These are phyloP conservation scores for Peronospora farinosa DNA, from an alignment of 352 stramenopile species.

Conservation along the genomic window DNA sequence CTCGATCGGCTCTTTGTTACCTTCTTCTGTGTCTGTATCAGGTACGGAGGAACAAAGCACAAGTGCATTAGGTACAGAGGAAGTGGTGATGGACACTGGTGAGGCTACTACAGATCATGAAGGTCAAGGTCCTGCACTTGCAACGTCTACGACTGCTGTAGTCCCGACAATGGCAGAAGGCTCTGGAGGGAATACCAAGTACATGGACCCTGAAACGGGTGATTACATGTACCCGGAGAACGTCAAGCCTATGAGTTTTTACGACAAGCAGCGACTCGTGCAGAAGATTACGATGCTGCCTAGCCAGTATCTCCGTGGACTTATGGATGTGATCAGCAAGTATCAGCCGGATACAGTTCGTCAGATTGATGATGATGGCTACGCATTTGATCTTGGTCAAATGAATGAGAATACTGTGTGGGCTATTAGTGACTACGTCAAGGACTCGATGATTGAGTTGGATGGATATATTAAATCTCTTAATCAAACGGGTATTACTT, in stretches of 20 bases:
- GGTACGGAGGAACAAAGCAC: slow-evolving; percentile 5
- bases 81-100: slow-evolving; percentile 9
- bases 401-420: slow-evolving; percentile 88
- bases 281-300: slow-evolving; percentile 84
- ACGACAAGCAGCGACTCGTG: slow-evolving; percentile 76
- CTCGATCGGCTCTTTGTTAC: slow-evolving; percentile 66
- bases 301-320: slow-evolving; percentile 72
- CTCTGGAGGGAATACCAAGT: slow-evolving; percentile 66
- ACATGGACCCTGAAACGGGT: slow-evolving; percentile 50
- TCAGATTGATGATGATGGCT: slow-evolving; percentile 84
- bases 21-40: slow-evolving; percentile 28
- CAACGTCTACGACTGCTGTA: slow-evolving; percentile 5
- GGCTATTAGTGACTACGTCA: slow-evolving; percentile 84
- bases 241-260: slow-evolving; percentile 80
- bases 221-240: slow-evolving; percentile 85
- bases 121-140: slow-evolving; percentile 13
- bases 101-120: slow-evolving; percentile 31
- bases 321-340: slow-evolving; percentile 87
- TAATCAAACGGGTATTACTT: slow-evolving; percentile 33
- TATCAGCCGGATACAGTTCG: slow-evolving; percentile 82
- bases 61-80: slow-evolving; percentile 12
- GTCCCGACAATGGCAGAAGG: slow-evolving; percentile 38
- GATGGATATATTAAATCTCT: slow-evolving; percentile 80
- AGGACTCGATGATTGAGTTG: slow-evolving; percentile 80
- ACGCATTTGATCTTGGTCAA: slow-evolving; percentile 78